phyloP scores from a whole-genome alignment of 176 grass and related monocot species.

The Musa itinerans region DNA sequence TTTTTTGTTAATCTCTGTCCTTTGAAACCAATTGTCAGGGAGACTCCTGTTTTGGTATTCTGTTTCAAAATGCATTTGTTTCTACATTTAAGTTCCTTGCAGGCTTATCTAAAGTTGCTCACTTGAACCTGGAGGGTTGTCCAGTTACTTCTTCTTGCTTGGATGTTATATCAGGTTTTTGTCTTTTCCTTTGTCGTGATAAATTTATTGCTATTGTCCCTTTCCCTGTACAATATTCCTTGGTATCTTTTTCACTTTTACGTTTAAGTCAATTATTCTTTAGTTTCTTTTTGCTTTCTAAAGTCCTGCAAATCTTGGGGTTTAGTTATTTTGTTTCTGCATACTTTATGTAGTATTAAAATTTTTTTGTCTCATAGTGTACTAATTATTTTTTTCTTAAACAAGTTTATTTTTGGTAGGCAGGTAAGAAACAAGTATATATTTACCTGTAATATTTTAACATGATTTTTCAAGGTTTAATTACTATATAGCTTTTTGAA shows the following conservation, averaged over 20 bases:
- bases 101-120: constrained; percentile 66
- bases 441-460: neutral
- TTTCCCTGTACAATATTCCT: neutral
- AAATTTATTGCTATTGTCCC: neutral
- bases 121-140: constrained; percentile 76
- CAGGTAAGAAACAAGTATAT: neutral
- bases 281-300: neutral
- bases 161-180: constrained; percentile 75
- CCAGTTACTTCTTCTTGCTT: constrained; percentile 77
- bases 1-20: neutral
- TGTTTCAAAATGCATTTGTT: neutral
- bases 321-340: neutral
- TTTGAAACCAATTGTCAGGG: neutral
- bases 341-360: neutral
- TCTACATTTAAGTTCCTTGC: constrained; percentile 12
- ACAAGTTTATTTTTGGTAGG: neutral
- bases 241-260: neutral
- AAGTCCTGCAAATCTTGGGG: neutral
- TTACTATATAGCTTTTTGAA: neutral
- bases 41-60: constrained; percentile 8
- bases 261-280: neutral
- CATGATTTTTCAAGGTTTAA: neutral
- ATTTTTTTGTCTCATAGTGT: neutral
- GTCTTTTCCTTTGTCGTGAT: constrained; percentile 20
- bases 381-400: neutral